Conservation (phyloP, 306 rosid species). For the Cucumis melo region DNA sequence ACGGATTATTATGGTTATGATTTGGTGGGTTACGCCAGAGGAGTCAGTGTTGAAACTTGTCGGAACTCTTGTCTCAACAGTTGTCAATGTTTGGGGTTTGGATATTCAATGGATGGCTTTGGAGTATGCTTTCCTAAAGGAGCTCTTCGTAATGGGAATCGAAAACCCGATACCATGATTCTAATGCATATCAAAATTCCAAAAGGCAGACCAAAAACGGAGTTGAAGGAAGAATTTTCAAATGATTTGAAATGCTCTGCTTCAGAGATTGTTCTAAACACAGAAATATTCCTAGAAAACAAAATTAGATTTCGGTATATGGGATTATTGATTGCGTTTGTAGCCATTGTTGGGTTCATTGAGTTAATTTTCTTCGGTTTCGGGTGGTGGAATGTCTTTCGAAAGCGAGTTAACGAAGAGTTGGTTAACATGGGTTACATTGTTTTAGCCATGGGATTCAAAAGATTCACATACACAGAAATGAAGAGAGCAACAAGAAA, state of each 20-base stretch:
- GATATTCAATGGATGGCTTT: constrained; percentile 15
- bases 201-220: background rate
- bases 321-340: background rate
- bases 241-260: constrained; percentile 7
- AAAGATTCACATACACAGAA: constrained; percentile 15
- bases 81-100: constrained; percentile 18
- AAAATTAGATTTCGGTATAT: background rate
- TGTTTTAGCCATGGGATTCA: constrained; percentile 20
- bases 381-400: constrained; percentile 20
- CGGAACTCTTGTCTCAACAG: constrained; percentile 13
- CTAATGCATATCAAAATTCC: constrained; percentile 2
- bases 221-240: background rate
- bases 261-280: background rate
- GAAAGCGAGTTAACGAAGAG: constrained; percentile 12
- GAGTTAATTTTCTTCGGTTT: constrained; percentile 14
- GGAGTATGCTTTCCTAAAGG: constrained; percentile 23
- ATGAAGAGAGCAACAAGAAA: constrained; percentile 17
- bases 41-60: constrained; percentile 10
- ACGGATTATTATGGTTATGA: constrained; percentile 25
- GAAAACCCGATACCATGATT: background rate
- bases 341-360: background rate
- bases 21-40: background rate
- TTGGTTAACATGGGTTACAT: constrained; percentile 20
- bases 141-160: constrained; percentile 11
- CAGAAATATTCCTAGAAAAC: background rate